Evolutionary conservation across 2,329 filamentous ascomycete species (phyloP).

Genomic region (Zalaria obscura): DNA sequence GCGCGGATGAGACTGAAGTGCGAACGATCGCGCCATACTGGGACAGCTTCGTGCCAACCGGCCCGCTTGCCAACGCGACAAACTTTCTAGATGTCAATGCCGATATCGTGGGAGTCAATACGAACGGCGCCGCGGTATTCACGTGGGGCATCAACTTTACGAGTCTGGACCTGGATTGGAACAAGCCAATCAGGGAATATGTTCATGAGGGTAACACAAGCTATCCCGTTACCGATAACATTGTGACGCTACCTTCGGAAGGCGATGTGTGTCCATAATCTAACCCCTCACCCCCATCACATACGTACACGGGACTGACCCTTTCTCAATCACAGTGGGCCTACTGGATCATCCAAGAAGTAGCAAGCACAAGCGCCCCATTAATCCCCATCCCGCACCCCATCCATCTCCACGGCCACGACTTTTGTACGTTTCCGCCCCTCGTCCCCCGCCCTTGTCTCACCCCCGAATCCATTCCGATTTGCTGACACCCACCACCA

Average conservation of each 20-base stretch:
- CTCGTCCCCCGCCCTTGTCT: too few relatives aligned
- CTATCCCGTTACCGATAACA: background rate
- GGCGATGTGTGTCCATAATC: too few relatives aligned
- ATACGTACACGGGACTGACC: background rate
- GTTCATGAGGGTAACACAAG: slow-evolving; percentile 12
- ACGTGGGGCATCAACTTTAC: slow-evolving; percentile 26
- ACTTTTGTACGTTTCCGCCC: background rate
- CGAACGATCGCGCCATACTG: slow-evolving; percentile 18
- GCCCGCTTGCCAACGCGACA: slow-evolving; percentile 13
- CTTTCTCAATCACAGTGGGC: slow-evolving; percentile 11
- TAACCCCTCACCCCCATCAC: too few relatives aligned
- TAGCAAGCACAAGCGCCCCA: slow-evolving; percentile 7
- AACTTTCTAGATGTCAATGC: slow-evolving; percentile 2
- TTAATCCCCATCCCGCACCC: slow-evolving; percentile 7
- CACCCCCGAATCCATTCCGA: background rate
- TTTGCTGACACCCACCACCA: slow-evolving; percentile 19
- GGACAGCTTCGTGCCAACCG: slow-evolving; percentile 12
- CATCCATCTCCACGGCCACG: slow-evolving; percentile 6
- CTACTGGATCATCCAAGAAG: slow-evolving; percentile 21
- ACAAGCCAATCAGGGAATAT: slow-evolving; percentile 21
- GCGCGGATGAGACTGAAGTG: slow-evolving; percentile 19
- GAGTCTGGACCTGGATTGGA: slow-evolving; percentile 21
- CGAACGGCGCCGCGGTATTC: slow-evolving; percentile 11
- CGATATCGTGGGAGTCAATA: slow-evolving; percentile 4
- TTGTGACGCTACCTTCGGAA: too few relatives aligned